Percentiles rank a stretch among this genome's conserved stretches.
These are phyloP conservation scores for Boletus bicolor DNA, from an alignment of 768 basidiomycete genomes.

Conservation along the genomic window DNA sequence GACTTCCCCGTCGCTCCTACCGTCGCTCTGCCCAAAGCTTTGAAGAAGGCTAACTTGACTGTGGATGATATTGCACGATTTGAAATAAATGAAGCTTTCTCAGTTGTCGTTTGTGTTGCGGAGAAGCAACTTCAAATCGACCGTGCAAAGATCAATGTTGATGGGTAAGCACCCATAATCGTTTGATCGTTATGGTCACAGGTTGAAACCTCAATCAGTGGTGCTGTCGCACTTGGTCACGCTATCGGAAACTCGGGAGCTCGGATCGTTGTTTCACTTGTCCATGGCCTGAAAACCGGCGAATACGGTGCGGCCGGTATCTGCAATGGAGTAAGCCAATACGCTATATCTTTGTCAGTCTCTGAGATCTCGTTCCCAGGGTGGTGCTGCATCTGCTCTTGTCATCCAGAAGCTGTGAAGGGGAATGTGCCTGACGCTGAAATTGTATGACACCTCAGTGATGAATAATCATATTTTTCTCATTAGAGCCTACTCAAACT, in stretches of 20 bases:
- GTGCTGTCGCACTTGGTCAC: constrained; percentile 94
- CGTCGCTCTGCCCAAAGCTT: constrained; percentile 81
- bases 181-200: constrained; percentile 2
- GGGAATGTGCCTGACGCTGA: constrained; percentile 6
- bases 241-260: constrained; percentile 96
- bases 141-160: constrained; percentile 84
- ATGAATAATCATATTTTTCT: constrained; percentile 16
- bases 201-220: constrained; percentile 47
- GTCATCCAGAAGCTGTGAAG: constrained; percentile 81
- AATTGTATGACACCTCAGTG: constrained; percentile 12
- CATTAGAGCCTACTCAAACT: constrained; percentile 4
- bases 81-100: constrained; percentile 98
- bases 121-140: constrained; percentile 86
- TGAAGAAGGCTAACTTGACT: constrained; percentile 82
- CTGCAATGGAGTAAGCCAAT: constrained; percentile 85
- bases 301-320: constrained; percentile 95
- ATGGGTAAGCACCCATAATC: constrained; percentile 56
- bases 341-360: constrained; percentile 1
- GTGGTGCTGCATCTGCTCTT: constrained; percentile 89
- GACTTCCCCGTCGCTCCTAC: constrained; percentile 97
- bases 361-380: constrained; percentile 44
- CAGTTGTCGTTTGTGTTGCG: constrained; percentile 85
- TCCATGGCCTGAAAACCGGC: constrained; percentile 87
- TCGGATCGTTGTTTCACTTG: constrained; percentile 89
- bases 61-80: constrained; percentile 84